A percentile compares a stretch with the other conserved stretches of the same genome.
Conservation (phyloP, 2,329 filamentous ascomycete genomes). For the Penicillium digitatum region DNA sequence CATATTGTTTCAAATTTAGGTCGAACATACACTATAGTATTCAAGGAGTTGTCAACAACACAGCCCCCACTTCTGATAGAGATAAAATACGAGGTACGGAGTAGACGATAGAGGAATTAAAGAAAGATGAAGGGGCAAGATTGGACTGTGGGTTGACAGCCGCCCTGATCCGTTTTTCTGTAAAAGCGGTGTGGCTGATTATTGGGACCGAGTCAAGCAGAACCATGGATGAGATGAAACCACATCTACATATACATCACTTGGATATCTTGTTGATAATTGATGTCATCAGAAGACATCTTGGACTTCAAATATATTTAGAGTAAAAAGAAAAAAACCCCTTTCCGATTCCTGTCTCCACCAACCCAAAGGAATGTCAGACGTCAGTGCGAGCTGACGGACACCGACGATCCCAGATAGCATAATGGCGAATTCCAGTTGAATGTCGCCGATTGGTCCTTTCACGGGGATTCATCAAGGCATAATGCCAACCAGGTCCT, state of each 20-base stretch:
- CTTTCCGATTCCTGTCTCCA: not conserved
- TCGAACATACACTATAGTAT: not conserved
- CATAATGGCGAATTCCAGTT: constrained; percentile 8
- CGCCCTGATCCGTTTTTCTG: not conserved
- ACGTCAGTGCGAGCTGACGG: constrained; percentile 31
- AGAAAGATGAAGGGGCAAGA: constrained; percentile 15
- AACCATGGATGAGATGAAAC: constrained; percentile 10
- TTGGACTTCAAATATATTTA: not conserved
- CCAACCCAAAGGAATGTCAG: constrained; percentile 20
- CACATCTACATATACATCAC: not conserved
- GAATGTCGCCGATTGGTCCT: constrained; percentile 9
- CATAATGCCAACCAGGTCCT: constrained; percentile 14
- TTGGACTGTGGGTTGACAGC: constrained; percentile 19
- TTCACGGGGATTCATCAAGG: constrained; percentile 9
- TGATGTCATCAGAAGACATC: constrained; percentile 3
- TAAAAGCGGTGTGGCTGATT: constrained; percentile 28
- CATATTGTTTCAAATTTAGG: not conserved
- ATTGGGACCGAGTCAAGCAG: not conserved
- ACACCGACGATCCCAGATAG: constrained; percentile 14
- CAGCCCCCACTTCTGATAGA: not conserved
- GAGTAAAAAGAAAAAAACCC: not conserved
- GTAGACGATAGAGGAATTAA: not conserved
- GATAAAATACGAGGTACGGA: not conserved
- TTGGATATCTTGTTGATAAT: not conserved
- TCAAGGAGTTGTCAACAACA: not conserved